These are phyloP conservation scores for Chondrostereum purpureum DNA, from an alignment of 1,284 basidiomycete species.

Conservation along the genomic window DNA sequence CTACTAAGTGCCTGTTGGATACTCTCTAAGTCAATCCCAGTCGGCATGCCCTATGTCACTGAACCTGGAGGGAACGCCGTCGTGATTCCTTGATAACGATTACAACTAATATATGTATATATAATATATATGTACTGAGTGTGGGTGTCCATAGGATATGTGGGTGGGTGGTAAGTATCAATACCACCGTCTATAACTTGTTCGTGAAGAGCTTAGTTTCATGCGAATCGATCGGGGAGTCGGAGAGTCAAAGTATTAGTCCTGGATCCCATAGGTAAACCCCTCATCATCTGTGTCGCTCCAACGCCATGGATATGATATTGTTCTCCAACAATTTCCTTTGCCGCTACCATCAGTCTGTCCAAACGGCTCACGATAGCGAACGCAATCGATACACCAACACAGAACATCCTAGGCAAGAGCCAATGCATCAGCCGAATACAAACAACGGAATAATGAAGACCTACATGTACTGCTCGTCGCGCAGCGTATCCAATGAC, in stretches of 20 bases:
- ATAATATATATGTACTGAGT: too few species aligned
- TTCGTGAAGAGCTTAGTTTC: neutral
- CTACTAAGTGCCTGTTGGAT: too few species aligned
- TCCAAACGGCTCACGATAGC: constrained; percentile 64
- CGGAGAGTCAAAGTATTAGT: constrained; percentile 16
- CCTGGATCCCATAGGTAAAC: constrained; percentile 15
- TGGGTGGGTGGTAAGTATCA: too few species aligned
- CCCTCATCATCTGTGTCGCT: constrained; percentile 11
- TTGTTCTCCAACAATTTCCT: constrained; percentile 77
- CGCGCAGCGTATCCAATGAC: constrained; percentile 57
- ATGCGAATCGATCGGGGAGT: constrained; percentile 1
- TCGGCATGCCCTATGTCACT: too few species aligned
- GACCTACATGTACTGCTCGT: constrained; percentile 65
- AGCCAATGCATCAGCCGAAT: neutral
- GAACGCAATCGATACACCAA: constrained; percentile 68
- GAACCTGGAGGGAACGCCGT: too few species aligned
- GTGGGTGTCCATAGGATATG: too few species aligned
- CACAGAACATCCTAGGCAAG: constrained; percentile 65
- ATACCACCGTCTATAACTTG: too few species aligned
- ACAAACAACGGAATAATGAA: neutral
- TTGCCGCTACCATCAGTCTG: constrained; percentile 67
- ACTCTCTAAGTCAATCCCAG: too few species aligned
- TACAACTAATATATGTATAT: too few species aligned
- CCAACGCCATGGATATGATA: constrained; percentile 72
- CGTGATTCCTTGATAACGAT: too few species aligned